These are phyloP conservation scores for Heterobasidion parviporum DNA, from an alignment of 1,284 basidiomycete genomes.

Conservation along the genomic window DNA sequence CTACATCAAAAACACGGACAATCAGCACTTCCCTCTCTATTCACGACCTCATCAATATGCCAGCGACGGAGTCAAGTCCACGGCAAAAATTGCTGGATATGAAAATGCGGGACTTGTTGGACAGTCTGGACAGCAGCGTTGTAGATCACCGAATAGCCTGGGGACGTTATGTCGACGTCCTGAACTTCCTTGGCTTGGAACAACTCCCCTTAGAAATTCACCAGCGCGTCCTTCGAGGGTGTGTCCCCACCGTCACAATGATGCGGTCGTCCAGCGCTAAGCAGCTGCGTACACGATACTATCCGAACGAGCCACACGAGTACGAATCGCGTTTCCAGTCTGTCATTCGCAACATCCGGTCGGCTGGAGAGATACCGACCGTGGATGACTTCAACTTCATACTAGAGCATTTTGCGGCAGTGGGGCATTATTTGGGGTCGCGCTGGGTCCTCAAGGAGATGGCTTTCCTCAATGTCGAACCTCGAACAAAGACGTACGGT, in stretches of 20 bases:
- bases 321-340: conserved; percentile 57
- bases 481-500: conserved; percentile 48
- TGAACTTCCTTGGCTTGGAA: conserved; percentile 35
- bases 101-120: conserved; percentile 21
- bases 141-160: conserved; percentile 43
- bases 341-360: conserved; percentile 61
- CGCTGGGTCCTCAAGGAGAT: conserved; percentile 56
- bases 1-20: conserved; percentile 3
- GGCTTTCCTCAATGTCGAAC: conserved; percentile 30
- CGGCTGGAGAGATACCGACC: conserved; percentile 37
- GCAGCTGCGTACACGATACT: conserved; percentile 24
- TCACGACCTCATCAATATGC: background rate
- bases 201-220: conserved; percentile 55
- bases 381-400: conserved; percentile 68
- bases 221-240: conserved; percentile 57
- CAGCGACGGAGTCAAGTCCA: conserved; percentile 3
- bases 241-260: conserved; percentile 36
- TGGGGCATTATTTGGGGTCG: conserved; percentile 54
- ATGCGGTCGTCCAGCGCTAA: conserved; percentile 36
- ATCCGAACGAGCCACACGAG: conserved; percentile 31
- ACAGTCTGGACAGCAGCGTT: conserved; percentile 3
- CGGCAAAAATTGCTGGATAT: conserved; percentile 9
- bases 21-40: background rate
- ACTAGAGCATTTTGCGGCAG: conserved; percentile 62
- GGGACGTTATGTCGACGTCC: conserved; percentile 49